Conservation (phyloP, 2,329 filamentous ascomycete genomes). For the Sporothrix curviconia region DNA sequence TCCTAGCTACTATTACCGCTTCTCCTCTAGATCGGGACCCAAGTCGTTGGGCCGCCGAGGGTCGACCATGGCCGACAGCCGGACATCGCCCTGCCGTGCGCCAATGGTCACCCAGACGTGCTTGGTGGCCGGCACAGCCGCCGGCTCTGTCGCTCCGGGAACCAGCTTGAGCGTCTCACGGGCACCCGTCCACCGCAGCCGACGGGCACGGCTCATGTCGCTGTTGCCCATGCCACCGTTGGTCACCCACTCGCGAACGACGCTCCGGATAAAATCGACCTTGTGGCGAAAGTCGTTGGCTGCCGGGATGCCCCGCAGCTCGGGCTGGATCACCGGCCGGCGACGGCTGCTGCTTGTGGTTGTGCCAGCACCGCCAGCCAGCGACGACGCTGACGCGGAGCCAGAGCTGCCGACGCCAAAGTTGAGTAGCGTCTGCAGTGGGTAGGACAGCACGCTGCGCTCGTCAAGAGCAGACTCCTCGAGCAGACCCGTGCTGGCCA, state of each 20-base stretch:
- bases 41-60: slow-evolving; percentile 47
- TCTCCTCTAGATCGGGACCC: slow-evolving; percentile 48
- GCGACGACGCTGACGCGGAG: not conserved
- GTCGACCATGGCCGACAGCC: slow-evolving; percentile 50
- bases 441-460: slow-evolving; percentile 64
- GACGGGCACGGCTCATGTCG: slow-evolving; percentile 47
- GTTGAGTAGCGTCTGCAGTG: slow-evolving; percentile 67
- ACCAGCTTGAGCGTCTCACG: slow-evolving; percentile 46
- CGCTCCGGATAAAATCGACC: slow-evolving; percentile 62
- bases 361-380: slow-evolving; percentile 33
- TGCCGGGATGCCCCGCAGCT: slow-evolving; percentile 57
- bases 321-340: slow-evolving; percentile 54
- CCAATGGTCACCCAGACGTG: slow-evolving; percentile 64
- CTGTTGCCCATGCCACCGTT: slow-evolving; percentile 66
- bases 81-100: slow-evolving; percentile 53
- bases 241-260: slow-evolving; percentile 64
- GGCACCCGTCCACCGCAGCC: slow-evolving; percentile 53
- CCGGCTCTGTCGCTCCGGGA: slow-evolving; percentile 31
- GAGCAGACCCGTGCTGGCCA: slow-evolving; percentile 60
- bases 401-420: slow-evolving; percentile 35
- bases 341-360: slow-evolving; percentile 36
- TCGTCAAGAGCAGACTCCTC: slow-evolving; percentile 64
- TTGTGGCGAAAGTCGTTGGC: slow-evolving; percentile 70
- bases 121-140: slow-evolving; percentile 37
- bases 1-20: slow-evolving; percentile 23